These are phyloP conservation scores for Magnolia changhungtana DNA, from an alignment of 164 flowering plant species.

Conservation along the genomic window DNA sequence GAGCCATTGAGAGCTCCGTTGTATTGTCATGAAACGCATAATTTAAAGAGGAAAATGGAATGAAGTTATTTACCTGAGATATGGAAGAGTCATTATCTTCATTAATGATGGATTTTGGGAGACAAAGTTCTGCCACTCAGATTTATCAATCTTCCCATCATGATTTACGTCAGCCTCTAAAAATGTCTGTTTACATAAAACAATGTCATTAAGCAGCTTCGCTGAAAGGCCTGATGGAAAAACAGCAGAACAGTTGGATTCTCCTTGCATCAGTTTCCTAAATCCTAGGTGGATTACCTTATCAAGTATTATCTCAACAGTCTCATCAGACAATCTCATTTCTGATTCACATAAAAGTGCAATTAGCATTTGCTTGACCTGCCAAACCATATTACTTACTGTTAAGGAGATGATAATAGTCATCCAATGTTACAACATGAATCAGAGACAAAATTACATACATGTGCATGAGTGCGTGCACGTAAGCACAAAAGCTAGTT, in stretches of 20 bases:
- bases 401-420: slow-evolving; percentile 1
- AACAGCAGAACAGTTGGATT: background rate
- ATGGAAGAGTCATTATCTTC: slow-evolving; percentile 79
- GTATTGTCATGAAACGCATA: background rate
- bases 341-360: slow-evolving; percentile 93
- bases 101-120: slow-evolving; percentile 64
- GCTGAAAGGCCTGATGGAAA: background rate
- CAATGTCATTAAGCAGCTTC: background rate
- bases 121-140: slow-evolving; percentile 86
- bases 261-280: background rate
- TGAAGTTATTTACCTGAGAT: slow-evolving; percentile 41
- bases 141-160: slow-evolving; percentile 84
- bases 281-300: slow-evolving; percentile 38
- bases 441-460: background rate
- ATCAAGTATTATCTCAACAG: slow-evolving; percentile 79
- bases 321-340: slow-evolving; percentile 92
- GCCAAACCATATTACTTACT: slow-evolving; percentile 27
- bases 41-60: background rate
- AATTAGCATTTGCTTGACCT: slow-evolving; percentile 97
- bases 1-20: background rate
- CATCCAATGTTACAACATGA: background rate
- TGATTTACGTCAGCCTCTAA: slow-evolving; percentile 69
- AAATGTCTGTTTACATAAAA: slow-evolving; percentile 57
- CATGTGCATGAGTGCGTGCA: background rate
- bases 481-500: background rate